Evolutionary conservation across 805 yeast genomes (phyloP).

Genomic region (Lipomyces orientalis): DNA sequence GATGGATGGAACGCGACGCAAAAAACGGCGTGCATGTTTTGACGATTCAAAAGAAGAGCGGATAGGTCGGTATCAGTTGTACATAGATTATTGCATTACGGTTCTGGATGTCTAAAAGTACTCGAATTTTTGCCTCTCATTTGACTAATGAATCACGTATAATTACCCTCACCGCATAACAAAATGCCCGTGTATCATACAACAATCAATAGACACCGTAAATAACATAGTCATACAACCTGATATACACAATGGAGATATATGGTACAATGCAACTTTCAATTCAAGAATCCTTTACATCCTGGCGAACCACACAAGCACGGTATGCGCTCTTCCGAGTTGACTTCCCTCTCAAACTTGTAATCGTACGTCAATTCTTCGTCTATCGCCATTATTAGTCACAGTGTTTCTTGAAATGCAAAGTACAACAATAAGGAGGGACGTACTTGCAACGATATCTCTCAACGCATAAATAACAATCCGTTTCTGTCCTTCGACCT

Average conservation of each 20-base stretch:
- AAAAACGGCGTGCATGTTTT: constrained; percentile 30
- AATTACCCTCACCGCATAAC: not conserved
- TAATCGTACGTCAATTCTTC: constrained; percentile 92
- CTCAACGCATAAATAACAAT: constrained; percentile 92
- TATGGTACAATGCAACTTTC: constrained; percentile 2
- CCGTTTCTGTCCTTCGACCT: constrained; percentile 90
- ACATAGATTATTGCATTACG: not conserved
- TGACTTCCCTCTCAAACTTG: constrained; percentile 73
- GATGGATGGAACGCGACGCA: constrained; percentile 24
- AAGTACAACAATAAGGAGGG: not conserved
- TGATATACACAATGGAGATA: not conserved
- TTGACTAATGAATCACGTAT: not conserved
- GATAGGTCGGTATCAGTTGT: not conserved
- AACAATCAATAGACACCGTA: not conserved
- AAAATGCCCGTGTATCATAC: not conserved
- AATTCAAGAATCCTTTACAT: constrained; percentile 91
- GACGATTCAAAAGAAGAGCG: constrained; percentile 8
- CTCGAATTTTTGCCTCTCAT: not conserved
- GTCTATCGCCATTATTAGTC: constrained; percentile 35
- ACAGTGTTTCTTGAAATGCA: constrained; percentile 4
- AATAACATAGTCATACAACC: not conserved
- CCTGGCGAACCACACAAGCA: constrained; percentile 96
- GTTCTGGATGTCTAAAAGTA: not conserved
- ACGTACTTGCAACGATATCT: constrained; percentile 82
- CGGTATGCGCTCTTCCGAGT: constrained; percentile 45